phyloP scores from a whole-genome alignment of 345 rosid genomes.

The Populus ilicifolia region DNA sequence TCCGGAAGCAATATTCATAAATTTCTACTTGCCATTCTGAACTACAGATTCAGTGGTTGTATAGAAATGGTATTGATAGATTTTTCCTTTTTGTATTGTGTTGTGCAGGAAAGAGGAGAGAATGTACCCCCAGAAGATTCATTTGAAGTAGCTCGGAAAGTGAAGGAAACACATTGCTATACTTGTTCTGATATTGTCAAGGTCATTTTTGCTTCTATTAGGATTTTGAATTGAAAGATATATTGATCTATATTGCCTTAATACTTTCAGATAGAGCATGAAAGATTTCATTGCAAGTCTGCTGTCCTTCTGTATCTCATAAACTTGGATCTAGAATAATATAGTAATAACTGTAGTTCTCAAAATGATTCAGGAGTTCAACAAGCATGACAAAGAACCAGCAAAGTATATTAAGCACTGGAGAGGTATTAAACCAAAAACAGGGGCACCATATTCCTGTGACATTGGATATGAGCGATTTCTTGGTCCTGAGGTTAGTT shows the following conservation, averaged over 20 bases:
- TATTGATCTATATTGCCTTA: neutral
- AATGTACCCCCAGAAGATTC: conserved; percentile 96
- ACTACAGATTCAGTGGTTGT: conserved; percentile 4
- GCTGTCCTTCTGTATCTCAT: neutral
- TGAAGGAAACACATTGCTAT: conserved; percentile 87
- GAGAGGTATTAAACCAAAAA: conserved; percentile 92
- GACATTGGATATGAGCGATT: conserved; percentile 95
- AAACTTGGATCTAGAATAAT: neutral
- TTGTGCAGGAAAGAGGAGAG: conserved; percentile 91
- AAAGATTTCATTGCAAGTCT: neutral
- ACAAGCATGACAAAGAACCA: conserved; percentile 97
- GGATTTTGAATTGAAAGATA: conserved; percentile 7
- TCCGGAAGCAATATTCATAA: neutral
- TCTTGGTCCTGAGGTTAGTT: conserved; percentile 93
- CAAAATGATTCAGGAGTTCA: conserved; percentile 65
- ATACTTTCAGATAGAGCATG: neutral
- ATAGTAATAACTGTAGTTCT: neutral
- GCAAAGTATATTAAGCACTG: conserved; percentile 81
- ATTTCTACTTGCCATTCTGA: neutral
- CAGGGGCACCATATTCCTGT: conserved; percentile 96
- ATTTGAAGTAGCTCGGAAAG: conserved; percentile 89
- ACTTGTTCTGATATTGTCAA: conserved; percentile 94
- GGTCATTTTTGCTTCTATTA: conserved; percentile 40
- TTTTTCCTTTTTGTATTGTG: conserved; percentile 21
- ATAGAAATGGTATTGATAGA: conserved; percentile 3